These are phyloP conservation scores for Coemansia sp. DNA, from an alignment of 192 early-diverging fungal genomes.

Conservation along the genomic window DNA sequence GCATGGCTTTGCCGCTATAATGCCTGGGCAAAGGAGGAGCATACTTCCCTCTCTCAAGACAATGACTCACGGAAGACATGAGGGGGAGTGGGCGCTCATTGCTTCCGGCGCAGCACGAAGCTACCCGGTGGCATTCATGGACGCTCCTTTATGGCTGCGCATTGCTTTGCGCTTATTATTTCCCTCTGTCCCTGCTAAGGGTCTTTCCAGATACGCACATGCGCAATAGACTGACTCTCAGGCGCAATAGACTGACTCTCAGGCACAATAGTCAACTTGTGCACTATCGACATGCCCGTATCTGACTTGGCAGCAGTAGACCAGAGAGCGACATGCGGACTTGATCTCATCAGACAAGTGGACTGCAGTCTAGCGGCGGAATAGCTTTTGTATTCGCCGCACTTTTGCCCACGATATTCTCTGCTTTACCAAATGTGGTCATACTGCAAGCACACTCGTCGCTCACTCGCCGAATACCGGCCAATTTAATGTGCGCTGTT, in stretches of 20 bases:
- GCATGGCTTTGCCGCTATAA: constrained; percentile 4
- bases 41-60: neutral
- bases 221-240: neutral
- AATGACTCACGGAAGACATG: neutral
- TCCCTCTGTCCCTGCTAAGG: neutral
- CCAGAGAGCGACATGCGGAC: neutral
- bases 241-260: neutral
- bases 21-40: neutral
- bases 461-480: neutral
- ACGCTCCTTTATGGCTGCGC: neutral
- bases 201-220: constrained; percentile 4
- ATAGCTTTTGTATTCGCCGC: neutral
- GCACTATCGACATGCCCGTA: neutral
- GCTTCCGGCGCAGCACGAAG: neutral
- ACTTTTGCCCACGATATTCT: neutral
- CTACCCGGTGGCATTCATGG: neutral
- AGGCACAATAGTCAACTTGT: neutral
- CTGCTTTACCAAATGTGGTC: neutral
- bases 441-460: neutral
- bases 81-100: neutral
- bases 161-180: neutral
- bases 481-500: constrained; percentile 3
- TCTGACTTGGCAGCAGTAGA: neutral
- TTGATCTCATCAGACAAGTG: neutral
- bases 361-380: neutral